These are phyloP conservation scores for Fusarium ambrosium DNA, from an alignment of 2,329 filamentous ascomycete species.

Conservation along the genomic window DNA sequence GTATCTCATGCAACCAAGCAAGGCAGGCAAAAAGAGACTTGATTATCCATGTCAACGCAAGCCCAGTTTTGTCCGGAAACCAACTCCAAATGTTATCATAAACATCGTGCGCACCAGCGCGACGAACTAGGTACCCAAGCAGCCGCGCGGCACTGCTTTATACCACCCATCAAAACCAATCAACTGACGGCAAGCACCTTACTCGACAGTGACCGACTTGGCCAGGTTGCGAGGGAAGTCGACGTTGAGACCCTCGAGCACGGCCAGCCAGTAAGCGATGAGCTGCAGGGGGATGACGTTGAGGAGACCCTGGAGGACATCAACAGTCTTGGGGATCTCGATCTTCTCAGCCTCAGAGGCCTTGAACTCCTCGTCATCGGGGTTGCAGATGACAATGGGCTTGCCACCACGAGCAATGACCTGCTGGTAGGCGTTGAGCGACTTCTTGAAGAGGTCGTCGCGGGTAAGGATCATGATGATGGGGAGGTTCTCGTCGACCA, in stretches of 20 bases:
- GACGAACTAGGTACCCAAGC: constrained; percentile 28
- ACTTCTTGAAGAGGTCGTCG: constrained; percentile 97
- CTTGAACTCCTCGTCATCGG: constrained; percentile 89
- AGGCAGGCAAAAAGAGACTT: constrained; percentile 43
- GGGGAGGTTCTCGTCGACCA: constrained; percentile 97
- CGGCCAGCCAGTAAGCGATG: constrained; percentile 98
- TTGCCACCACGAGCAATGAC: constrained; percentile 96
- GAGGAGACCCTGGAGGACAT: constrained; percentile 94
- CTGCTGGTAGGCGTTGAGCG: constrained; percentile 99
- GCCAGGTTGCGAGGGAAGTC: constrained; percentile 99
- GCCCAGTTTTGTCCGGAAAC: constrained; percentile 46
- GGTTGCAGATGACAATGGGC: constrained; percentile 99
- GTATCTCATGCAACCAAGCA: constrained; percentile 38
- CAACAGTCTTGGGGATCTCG: constrained; percentile 95
- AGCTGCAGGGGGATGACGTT: constrained; percentile 98
- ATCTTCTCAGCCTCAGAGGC: constrained; percentile 93
- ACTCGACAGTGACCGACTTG: constrained; percentile 99
- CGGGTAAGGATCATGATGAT: constrained; percentile 99
- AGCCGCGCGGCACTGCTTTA: constrained; percentile 35
- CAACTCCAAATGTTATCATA: constrained; percentile 49
- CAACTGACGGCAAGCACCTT: constrained; percentile 55
- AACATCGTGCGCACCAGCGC: constrained; percentile 36
- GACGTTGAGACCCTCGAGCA: constrained; percentile 95
- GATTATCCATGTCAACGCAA: constrained; percentile 39
- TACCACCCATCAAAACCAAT: constrained; percentile 37